Base-by-base conservation (phyloP, 2,329 filamentous ascomycete genomes). In the Falciphora oryzae region DNA sequence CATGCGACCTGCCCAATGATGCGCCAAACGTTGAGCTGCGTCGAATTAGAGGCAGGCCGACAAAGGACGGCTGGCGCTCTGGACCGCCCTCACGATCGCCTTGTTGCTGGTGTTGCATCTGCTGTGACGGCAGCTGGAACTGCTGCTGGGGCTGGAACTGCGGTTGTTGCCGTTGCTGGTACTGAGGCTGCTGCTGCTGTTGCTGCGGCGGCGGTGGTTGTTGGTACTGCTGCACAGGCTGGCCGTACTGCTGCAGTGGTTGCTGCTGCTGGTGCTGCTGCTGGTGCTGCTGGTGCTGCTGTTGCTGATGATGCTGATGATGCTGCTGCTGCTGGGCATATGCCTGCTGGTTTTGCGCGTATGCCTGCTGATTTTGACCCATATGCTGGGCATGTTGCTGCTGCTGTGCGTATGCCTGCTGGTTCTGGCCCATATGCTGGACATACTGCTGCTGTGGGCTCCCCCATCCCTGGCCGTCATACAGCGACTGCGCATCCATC, bases 41-140 rank as follows among this genome's bases (percentile, higher is more conserved):
- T 59, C 84, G 80, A 65, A 88, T 86, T 1, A 83, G 84, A 3
- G 86, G 85, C 53, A 89, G 73, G 1, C 83, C 83, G 28, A 81
- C 75, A 67, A 88, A 88, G 1, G 83, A 85, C 1, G 81, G 76
- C 14, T 78, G 75, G 38, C 80, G 77, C n/a, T 69, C 69, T 60
- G 71, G 70, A 22, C 70, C 35, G 63, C 56, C 59, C 58, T 68
- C 59, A 25, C 68, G 66, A 18, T 70, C 67, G n/a, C 68, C 64
- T 35, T 70, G 69, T 29, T 69, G 68, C 18, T 65, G 65, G 3
- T 67, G 69, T 18, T 65, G 66, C 11, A 66, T 66, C 13, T 63
- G 56, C 27, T 35, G 38, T n/a, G 57, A 56, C 35, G 44, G 28
- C 35, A 59, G 62, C 32, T 63, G 56, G 8, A 59, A 58, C 62